phyloP scores from a whole-genome alignment of 2,329 filamentous ascomycete genomes.

The Diaporthe aspalathi region DNA sequence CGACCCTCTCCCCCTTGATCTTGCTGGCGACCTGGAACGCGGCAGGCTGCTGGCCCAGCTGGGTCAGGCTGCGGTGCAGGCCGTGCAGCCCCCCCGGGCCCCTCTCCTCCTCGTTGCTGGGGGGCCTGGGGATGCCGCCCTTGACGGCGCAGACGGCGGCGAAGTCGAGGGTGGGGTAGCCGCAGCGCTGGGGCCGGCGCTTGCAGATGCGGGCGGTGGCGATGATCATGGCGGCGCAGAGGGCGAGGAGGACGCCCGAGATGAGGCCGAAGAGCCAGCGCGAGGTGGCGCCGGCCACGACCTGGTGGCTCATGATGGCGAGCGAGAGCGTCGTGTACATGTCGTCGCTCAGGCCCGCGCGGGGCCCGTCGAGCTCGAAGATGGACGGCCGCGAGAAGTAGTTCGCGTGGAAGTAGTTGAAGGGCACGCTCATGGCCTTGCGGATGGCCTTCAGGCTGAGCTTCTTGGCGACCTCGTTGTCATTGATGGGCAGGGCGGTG shows the following conservation, averaged over 20 bases:
- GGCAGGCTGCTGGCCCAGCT: slow-evolving; percentile 26
- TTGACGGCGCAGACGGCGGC: slow-evolving; percentile 29
- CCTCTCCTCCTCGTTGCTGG: background rate
- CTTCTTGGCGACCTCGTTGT: slow-evolving; percentile 31
- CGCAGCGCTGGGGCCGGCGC: slow-evolving; percentile 24
- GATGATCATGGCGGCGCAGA: slow-evolving; percentile 14
- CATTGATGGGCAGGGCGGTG: slow-evolving; percentile 31
- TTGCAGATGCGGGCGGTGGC: slow-evolving; percentile 25
- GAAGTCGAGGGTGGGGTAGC: slow-evolving; percentile 31
- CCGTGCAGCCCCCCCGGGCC: background rate
- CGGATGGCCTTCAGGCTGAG: slow-evolving; percentile 22
- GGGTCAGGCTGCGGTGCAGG: slow-evolving; percentile 30
- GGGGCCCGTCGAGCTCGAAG: slow-evolving; percentile 13
- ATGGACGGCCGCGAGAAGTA: slow-evolving; percentile 18
- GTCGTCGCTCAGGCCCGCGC: background rate
- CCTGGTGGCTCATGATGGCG: slow-evolving; percentile 34
- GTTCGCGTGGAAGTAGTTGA: slow-evolving; percentile 35
- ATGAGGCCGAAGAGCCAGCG: slow-evolving; percentile 30
- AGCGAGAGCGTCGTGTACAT: slow-evolving; percentile 29
- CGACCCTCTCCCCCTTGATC: slow-evolving; percentile 32
- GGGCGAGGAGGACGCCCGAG: slow-evolving; percentile 5
- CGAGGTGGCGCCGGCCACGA: slow-evolving; percentile 20
- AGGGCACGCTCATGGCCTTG: slow-evolving; percentile 32
- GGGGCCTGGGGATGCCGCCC: slow-evolving; percentile 19
- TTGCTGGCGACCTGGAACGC: slow-evolving; percentile 32